A percentile compares a stretch with the other conserved stretches of the same genome.
Evolutionary conservation across 2,329 filamentous ascomycete species (phyloP).

Genomic region (Tolypocladium guangdongense): DNA sequence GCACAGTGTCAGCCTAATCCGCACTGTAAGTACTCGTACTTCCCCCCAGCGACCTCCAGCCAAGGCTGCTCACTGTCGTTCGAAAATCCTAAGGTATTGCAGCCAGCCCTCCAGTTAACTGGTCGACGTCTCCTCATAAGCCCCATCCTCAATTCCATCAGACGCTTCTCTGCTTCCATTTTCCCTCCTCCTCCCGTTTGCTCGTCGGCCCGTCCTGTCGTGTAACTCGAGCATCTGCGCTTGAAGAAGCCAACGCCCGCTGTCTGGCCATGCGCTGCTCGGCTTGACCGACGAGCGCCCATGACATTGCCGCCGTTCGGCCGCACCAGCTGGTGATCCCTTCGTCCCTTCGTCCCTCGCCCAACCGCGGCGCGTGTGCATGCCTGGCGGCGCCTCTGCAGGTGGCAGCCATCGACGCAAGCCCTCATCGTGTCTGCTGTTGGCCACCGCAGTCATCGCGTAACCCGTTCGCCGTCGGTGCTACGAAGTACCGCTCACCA

Average conservation of each 20-base stretch:
- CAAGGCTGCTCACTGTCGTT: background rate
- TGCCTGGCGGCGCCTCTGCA: background rate
- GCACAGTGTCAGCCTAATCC: background rate
- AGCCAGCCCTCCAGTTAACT: background rate
- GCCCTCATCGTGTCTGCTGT: background rate
- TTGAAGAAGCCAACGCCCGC: background rate
- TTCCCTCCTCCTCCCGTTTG: background rate
- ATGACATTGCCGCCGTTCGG: background rate
- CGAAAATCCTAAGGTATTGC: background rate
- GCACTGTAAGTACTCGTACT: background rate
- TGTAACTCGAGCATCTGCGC: background rate
- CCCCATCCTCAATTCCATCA: background rate
- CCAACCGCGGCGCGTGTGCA: background rate
- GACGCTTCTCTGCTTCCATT: background rate
- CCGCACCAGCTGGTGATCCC: background rate
- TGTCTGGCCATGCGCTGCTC: slow-evolving; percentile 1
- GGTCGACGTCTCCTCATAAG: background rate
- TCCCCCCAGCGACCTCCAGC: no score
- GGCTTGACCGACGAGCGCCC: slow-evolving; percentile 1
- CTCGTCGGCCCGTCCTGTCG: background rate
- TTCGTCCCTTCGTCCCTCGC: background rate
- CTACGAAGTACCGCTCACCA: background rate
- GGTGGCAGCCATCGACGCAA: background rate
- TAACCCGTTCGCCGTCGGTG: background rate
- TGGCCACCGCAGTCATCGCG: background rate